Percentiles rank a stretch among this genome's conserved stretches.
These are phyloP conservation scores for Talaromyces stipitatus DNA, from an alignment of 495 filamentous ascomycete species.

Conservation along the genomic window DNA sequence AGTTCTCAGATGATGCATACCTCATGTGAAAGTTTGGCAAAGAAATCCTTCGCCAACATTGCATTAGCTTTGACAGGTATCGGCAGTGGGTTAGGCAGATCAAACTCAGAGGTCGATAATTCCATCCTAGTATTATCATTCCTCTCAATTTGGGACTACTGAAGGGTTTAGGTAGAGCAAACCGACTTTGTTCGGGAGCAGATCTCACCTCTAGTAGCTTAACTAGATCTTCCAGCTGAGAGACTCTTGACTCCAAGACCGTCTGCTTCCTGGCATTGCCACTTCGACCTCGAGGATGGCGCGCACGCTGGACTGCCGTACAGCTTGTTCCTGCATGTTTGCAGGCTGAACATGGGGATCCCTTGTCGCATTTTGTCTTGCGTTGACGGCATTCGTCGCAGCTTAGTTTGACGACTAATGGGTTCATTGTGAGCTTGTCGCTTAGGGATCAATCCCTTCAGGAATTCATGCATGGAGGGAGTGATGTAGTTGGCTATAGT, in stretches of 20 bases:
- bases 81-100: not conserved
- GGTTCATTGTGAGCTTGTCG: not conserved
- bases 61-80: not conserved
- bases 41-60: not conserved
- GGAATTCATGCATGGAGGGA: not conserved
- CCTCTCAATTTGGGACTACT: not conserved
- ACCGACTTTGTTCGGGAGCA: not conserved
- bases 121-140: not conserved
- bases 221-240: not conserved
- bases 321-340: slow-evolving; percentile 53
- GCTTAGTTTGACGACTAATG: not conserved
- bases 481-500: not conserved
- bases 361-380: slow-evolving; percentile 76
- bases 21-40: not conserved
- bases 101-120: not conserved
- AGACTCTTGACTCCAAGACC: not conserved
- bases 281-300: slow-evolving; percentile 34
- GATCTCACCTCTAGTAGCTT: not conserved
- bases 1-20: not conserved
- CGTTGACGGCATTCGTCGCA: slow-evolving; percentile 53
- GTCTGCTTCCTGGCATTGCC: slow-evolving; percentile 15
- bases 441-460: not conserved
- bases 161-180: not conserved
- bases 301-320: slow-evolving; percentile 33
- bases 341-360: slow-evolving; percentile 65